Conservation (phyloP, 371 early-diverging fungal genomes). For the Mortierella sp. region DNA sequence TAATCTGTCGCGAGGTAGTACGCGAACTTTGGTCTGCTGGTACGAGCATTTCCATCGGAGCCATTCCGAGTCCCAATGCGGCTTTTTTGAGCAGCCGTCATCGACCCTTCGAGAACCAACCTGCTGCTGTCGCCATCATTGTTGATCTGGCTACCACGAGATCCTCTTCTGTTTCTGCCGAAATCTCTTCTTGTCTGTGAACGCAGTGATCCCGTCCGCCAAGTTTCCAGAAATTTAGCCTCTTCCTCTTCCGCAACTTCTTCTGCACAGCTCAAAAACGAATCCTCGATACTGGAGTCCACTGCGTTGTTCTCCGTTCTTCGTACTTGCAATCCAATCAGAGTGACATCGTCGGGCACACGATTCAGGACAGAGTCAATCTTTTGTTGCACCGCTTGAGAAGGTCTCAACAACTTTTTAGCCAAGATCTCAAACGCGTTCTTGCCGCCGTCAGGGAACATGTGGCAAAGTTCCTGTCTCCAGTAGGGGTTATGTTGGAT, state of each 20-base stretch:
- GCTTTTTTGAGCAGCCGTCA: too few relatives aligned
- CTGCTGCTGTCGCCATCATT: not conserved
- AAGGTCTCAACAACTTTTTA: slow-evolving; percentile 25
- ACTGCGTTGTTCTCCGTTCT: slow-evolving; percentile 52
- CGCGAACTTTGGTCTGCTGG: slow-evolving; percentile 11
- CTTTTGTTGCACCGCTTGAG: slow-evolving; percentile 25
- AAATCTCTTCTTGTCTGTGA: too few relatives aligned
- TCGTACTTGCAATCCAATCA: slow-evolving; percentile 46
- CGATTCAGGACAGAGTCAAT: slow-evolving; percentile 35
- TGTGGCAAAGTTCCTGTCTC: slow-evolving; percentile 31
- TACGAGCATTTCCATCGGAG: not conserved
- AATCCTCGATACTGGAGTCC: slow-evolving; percentile 36
- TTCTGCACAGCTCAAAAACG: slow-evolving; percentile 42
- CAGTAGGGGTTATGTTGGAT: slow-evolving; percentile 45
- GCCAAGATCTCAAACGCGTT: slow-evolving; percentile 40
- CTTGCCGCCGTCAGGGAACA: slow-evolving; percentile 36
- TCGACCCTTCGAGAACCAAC: too few relatives aligned
- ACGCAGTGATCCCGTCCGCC: too few relatives aligned
- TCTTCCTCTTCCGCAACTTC: slow-evolving; percentile 27
- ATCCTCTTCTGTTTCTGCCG: slow-evolving; percentile 3
- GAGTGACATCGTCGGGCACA: slow-evolving; percentile 31
- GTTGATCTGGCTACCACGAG: too few relatives aligned
- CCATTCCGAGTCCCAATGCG: too few relatives aligned
- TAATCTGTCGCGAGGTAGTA: slow-evolving; percentile 52
- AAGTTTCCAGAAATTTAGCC: not conserved